phyloP scores from a whole-genome alignment of 768 basidiomycete genomes.

The Kwoniella newhampshirensis region DNA sequence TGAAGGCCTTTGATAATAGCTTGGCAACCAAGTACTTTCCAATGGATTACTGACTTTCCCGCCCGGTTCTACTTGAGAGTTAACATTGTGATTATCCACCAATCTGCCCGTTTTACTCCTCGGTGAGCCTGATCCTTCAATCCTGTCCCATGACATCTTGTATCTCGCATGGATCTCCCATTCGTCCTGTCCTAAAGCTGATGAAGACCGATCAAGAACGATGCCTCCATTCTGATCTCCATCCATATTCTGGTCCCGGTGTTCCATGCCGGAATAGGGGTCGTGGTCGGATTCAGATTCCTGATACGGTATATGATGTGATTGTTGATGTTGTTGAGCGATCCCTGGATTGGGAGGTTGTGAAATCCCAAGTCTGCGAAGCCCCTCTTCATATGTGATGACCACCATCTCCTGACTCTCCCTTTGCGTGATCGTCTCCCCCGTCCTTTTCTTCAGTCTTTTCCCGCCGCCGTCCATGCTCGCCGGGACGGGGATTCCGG shows the following conservation, averaged over 20 bases:
- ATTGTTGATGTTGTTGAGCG: background rate
- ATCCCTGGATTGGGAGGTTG: background rate
- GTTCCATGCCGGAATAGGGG: too few relatives aligned
- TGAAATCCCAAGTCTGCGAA: slow-evolving; percentile 20
- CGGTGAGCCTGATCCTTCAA: background rate
- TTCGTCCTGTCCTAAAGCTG: too few relatives aligned
- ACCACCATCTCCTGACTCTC: slow-evolving; percentile 18
- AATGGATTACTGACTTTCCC: slow-evolving; percentile 1
- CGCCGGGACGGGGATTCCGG: background rate
- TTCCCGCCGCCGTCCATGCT: background rate
- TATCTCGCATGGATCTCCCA: too few relatives aligned
- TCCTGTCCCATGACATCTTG: background rate
- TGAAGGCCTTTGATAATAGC: slow-evolving; percentile 30
- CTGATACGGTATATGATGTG: background rate
- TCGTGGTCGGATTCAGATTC: background rate
- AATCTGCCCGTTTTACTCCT: too few relatives aligned
- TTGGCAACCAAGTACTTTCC: slow-evolving; percentile 29
- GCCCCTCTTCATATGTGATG: slow-evolving; percentile 31
- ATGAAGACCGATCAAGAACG: too few relatives aligned
- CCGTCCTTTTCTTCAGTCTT: background rate
- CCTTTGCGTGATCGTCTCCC: background rate
- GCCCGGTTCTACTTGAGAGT: slow-evolving; percentile 2
- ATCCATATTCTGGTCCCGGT: too few relatives aligned
- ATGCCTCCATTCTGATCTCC: too few relatives aligned
- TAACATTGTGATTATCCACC: background rate